phyloP scores from a whole-genome alignment of 306 rosid genomes.

The Benincasa hispida region DNA sequence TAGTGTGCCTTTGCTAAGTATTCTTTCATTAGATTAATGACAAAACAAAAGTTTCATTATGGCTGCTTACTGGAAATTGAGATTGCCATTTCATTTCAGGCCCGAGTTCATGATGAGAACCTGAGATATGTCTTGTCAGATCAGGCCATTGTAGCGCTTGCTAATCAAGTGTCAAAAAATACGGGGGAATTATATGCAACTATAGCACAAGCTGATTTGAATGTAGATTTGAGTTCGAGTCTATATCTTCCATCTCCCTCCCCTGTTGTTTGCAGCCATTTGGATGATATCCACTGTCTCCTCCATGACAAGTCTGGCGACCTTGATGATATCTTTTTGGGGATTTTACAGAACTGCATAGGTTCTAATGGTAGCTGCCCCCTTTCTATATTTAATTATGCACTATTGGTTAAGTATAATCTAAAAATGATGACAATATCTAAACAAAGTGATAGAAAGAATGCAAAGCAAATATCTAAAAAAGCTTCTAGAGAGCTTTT shows the following conservation, averaged over 20 bases:
- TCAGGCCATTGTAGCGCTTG: conserved; percentile 70
- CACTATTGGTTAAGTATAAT: conserved; percentile 46
- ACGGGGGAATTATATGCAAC: conserved; percentile 27
- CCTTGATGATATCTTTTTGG: conserved; percentile 34
- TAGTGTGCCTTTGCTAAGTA: background rate
- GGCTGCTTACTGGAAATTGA: conserved; percentile 13
- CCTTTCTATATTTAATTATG: conserved; percentile 59
- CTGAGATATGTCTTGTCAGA: conserved; percentile 72
- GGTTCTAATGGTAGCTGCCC: conserved; percentile 81
- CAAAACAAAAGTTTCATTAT: conserved; percentile 1
- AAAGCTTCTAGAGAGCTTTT: conserved; percentile 79
- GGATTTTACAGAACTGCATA: conserved; percentile 63
- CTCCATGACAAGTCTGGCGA: conserved; percentile 38
- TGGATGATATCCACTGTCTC: conserved; percentile 43
- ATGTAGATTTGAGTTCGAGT: conserved; percentile 34
- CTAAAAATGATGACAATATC: conserved; percentile 29
- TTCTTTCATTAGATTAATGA: conserved; percentile 3
- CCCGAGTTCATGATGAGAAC: conserved; percentile 91
- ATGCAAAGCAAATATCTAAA: conserved; percentile 34
- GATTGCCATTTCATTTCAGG: conserved; percentile 44
- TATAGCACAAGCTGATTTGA: conserved; percentile 48
- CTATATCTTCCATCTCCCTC: conserved; percentile 47
- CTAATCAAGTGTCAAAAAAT: conserved; percentile 34
- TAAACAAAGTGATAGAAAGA: conserved; percentile 34
- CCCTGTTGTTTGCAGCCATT: conserved; percentile 62